Evolutionary conservation across 352 stramenopile species (phyloP), one percentile per base, ranked within the genome.

Genomic region (Pythium phragmiticola): DNA sequence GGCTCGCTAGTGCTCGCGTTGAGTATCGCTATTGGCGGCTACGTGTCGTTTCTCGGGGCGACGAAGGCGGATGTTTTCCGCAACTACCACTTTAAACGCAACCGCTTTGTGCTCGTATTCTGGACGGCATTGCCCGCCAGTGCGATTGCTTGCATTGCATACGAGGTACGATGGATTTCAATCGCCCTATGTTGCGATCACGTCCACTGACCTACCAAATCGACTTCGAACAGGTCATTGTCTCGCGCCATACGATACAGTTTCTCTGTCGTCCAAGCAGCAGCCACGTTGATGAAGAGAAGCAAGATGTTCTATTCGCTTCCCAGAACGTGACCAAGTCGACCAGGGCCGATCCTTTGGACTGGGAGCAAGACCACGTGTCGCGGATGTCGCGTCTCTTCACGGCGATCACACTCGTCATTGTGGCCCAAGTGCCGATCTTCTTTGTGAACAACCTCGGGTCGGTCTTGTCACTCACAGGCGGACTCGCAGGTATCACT

Each of bases 61-160:
- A 84, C 77, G 1, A 72, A 74, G 47, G 60, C 50, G 21, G 80
- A 89, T 46, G 59, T 87, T 19, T 45, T 84, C 6, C 68, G 72
- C 53, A 87, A 87, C 66, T 82, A 82, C 41, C 66, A 83, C 57
- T 74, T 74, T 23, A 36, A 41, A 4, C 56, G 65, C 4, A 72
- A 79, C 47, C 63, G 51, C 5, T 60, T 61, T 8, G 61, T 74
- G 56, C 71, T 80, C 50, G 48, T 57, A 16, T 87, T 74, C 60
- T 84, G 76, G 73, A 72, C 78, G 17, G 30, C 75, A 13, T 42
- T 87, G n/a, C 77, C 80, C 5, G 65, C 75, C n/a, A 64, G 63
- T 34, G 70, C 69, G 9, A 54, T 85, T 14, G 57, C 78, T 12
- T 75, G 76, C 50, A 76, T 82, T 36, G 69, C 76, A 12, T 69